These are phyloP conservation scores for Antitrichia curtipendula DNA, from an alignment of 225 moss, liverwort and hornwort species.

Conservation along the genomic window DNA sequence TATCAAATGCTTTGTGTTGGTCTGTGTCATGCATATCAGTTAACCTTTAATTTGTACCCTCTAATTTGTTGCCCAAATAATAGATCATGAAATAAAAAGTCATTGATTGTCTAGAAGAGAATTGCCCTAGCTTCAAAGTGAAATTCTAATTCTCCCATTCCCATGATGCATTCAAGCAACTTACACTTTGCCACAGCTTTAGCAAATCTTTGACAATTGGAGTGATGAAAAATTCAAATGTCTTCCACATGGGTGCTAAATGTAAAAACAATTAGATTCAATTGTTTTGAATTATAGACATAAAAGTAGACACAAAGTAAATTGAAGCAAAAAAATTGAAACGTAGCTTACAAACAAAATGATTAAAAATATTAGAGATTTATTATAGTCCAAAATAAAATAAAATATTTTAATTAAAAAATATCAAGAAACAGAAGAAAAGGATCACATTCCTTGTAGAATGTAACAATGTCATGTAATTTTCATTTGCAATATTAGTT, in stretches of 20 bases:
- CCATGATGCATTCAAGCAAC: fast-evolving
- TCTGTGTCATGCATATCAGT: fast-evolving
- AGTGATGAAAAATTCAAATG: not conserved
- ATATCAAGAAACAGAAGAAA: not conserved
- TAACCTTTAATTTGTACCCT: not conserved
- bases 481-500: not conserved
- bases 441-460: not conserved
- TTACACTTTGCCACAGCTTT: not conserved
- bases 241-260: not conserved
- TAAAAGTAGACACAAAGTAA: not conserved
- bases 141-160: not conserved
- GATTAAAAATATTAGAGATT: not conserved
- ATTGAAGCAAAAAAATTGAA: too few relatives aligned
- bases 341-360: not conserved
- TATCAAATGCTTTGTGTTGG: fast-evolving
- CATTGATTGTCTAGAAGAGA: not conserved
- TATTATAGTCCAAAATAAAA: not conserved
- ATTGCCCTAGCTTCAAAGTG: not conserved
- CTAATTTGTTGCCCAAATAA: not conserved
- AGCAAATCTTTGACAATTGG: not conserved
- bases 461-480: not conserved
- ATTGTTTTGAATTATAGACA: not conserved
- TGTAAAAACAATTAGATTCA: not conserved
- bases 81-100: not conserved
- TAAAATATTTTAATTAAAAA: not conserved